A percentile compares a stretch with the other conserved stretches of the same genome.
These are phyloP conservation scores for Linderniella brevidens DNA, from an alignment of 257 asterid species.

Conservation along the genomic window DNA sequence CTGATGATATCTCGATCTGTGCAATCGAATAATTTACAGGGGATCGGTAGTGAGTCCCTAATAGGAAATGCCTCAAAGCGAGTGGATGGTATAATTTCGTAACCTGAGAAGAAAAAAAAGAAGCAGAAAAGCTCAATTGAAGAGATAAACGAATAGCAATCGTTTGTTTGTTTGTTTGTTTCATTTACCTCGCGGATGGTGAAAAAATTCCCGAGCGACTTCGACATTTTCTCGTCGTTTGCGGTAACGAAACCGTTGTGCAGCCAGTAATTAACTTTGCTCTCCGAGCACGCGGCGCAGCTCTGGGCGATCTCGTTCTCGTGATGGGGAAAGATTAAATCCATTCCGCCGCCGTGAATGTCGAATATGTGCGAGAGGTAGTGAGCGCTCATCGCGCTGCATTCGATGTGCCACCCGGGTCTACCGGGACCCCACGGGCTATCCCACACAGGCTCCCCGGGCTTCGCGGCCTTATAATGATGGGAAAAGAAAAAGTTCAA, in stretches of 20 bases:
- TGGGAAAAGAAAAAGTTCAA: constrained; percentile 2
- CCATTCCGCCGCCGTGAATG: constrained; percentile 96
- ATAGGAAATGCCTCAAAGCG: constrained; percentile 64
- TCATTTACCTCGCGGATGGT: constrained; percentile 70
- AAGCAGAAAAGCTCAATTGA: background rate
- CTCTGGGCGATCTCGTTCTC: constrained; percentile 90
- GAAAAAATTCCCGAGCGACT: constrained; percentile 67
- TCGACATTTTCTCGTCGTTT: constrained; percentile 81
- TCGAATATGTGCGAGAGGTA: constrained; percentile 68
- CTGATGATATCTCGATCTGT: constrained; percentile 65
- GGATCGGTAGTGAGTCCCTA: constrained; percentile 79
- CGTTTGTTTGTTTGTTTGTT: background rate
- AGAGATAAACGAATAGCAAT: background rate
- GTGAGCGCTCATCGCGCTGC: constrained; percentile 92
- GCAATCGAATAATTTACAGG: constrained; percentile 65
- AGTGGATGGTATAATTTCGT: constrained; percentile 69
- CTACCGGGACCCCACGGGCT: constrained; percentile 97
- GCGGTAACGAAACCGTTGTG: constrained; percentile 77
- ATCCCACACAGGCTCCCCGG: constrained; percentile 80
- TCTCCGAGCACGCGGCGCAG: constrained; percentile 77
- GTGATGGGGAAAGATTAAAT: constrained; percentile 78
- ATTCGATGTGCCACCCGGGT: constrained; percentile 95
- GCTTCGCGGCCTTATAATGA: constrained; percentile 60
- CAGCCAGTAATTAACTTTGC: constrained; percentile 63
- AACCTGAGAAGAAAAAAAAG: constrained; percentile 27